Conservation (phyloP, 352 stramenopile species). For the Globisporangium barbulae region DNA sequence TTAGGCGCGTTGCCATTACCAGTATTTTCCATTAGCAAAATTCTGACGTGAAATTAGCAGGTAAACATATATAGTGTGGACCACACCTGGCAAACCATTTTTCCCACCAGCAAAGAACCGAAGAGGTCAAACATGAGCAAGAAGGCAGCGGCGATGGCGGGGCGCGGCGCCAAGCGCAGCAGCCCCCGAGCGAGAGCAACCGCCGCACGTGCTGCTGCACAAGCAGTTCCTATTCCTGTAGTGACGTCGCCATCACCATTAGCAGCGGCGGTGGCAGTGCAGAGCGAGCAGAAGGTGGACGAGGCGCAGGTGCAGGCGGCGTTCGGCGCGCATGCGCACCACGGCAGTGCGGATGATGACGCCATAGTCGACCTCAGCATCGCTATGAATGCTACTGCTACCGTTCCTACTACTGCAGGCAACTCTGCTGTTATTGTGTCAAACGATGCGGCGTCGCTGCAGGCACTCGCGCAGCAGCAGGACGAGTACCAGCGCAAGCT, state of each 20-base stretch:
- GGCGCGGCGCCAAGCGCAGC: constrained; percentile 5
- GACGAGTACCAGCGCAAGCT: constrained; percentile 37
- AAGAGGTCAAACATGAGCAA: constrained; percentile 1
- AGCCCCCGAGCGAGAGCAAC: constrained; percentile 5
- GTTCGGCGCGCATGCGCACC: constrained; percentile 9
- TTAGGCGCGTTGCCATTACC: no score
- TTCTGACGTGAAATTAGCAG: no score
- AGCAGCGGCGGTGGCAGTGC: not conserved
- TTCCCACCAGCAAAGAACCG: not conserved
- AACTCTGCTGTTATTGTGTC: not conserved
- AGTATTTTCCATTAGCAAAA: no score
- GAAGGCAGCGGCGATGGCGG: not conserved
- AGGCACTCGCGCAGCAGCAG: constrained; percentile 34
- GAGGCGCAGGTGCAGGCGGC: constrained; percentile 1
- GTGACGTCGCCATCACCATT: not conserved
- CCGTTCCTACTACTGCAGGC: not conserved
- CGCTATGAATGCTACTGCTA: not conserved
- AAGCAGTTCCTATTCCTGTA: not conserved
- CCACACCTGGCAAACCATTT: no score
- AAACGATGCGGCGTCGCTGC: constrained; percentile 17
- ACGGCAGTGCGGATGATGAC: not conserved
- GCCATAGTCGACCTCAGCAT: not conserved
- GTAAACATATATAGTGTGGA: no score
- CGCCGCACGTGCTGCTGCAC: not conserved
- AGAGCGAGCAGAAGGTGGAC: not conserved